phyloP scores from a whole-genome alignment of 768 basidiomycete species.

The Pisolithus tinctorius region DNA sequence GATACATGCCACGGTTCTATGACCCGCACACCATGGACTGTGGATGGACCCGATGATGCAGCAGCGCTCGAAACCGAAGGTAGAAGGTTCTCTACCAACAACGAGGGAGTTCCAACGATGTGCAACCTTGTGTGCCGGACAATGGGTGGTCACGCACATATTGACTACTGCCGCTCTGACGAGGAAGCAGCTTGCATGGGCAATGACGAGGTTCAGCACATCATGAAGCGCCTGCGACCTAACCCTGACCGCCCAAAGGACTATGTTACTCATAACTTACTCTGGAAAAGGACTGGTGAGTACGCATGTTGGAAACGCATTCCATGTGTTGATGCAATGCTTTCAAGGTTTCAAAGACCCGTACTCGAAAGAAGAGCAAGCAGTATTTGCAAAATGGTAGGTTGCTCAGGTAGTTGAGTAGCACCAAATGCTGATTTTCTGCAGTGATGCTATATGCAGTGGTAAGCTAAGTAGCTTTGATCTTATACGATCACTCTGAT shows the following conservation, averaged over 20 bases:
- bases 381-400: constrained; percentile 47
- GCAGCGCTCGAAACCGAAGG: constrained; percentile 43
- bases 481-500: no score
- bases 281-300: constrained; percentile 33
- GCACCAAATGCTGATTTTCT: constrained; percentile 4
- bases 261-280: constrained; percentile 46
- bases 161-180: constrained; percentile 47
- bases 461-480: constrained; percentile 24
- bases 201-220: constrained; percentile 41
- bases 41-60: constrained; percentile 46
- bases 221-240: constrained; percentile 33
- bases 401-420: constrained; percentile 5
- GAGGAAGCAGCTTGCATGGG: constrained; percentile 27
- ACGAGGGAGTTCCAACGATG: constrained; percentile 57
- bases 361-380: constrained; percentile 49
- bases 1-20: constrained; percentile 58
- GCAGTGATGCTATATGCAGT: constrained; percentile 46
- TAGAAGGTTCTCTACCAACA: constrained; percentile 42
- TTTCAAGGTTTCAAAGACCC: constrained; percentile 55
- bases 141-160: constrained; percentile 48
- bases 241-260: constrained; percentile 44
- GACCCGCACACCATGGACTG: constrained; percentile 47
- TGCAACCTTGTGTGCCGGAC: constrained; percentile 48
- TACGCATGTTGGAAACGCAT: no score
- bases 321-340: neutral